These are phyloP conservation scores for Diaporthe vaccinii DNA, from an alignment of 2,329 filamentous ascomycete genomes.

Conservation along the genomic window DNA sequence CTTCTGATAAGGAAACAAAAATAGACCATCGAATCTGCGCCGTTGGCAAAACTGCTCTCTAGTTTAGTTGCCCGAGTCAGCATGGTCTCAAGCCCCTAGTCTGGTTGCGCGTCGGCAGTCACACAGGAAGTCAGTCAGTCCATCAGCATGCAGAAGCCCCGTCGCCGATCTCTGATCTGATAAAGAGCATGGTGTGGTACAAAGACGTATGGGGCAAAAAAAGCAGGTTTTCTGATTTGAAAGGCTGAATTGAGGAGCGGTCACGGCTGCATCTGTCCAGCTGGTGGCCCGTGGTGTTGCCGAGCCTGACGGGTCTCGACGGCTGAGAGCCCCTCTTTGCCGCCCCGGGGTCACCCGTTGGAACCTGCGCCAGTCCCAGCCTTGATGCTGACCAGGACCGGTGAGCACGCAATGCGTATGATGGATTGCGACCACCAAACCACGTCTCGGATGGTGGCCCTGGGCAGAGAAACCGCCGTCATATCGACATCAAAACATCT, in stretches of 20 bases:
- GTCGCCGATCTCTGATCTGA: slow-evolving; percentile 1
- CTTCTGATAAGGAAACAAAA: background rate
- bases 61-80: background rate
- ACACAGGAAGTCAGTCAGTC: background rate
- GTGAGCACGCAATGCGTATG: slow-evolving; percentile 29
- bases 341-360: slow-evolving; percentile 13
- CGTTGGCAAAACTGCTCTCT: background rate
- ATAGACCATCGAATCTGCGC: background rate
- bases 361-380: background rate
- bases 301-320: slow-evolving; percentile 14
- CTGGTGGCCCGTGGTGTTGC: background rate
- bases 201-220: background rate
- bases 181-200: background rate
- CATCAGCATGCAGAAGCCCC: background rate
- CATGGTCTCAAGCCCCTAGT: background rate
- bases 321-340: slow-evolving; percentile 27
- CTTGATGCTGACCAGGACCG: slow-evolving; percentile 8
- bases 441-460: slow-evolving; percentile 7
- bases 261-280: background rate
- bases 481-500: slow-evolving; percentile 18
- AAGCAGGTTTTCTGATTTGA: slow-evolving; percentile 8
- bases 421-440: slow-evolving; percentile 12
- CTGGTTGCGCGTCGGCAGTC: slow-evolving; percentile 23
- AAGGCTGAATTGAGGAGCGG: background rate
- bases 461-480: background rate